Evolutionary conservation across 2,329 filamentous ascomycete genomes (phyloP), one percentile per base, ranked within the genome.

Genomic region (Aureobasidium subglaciale): DNA sequence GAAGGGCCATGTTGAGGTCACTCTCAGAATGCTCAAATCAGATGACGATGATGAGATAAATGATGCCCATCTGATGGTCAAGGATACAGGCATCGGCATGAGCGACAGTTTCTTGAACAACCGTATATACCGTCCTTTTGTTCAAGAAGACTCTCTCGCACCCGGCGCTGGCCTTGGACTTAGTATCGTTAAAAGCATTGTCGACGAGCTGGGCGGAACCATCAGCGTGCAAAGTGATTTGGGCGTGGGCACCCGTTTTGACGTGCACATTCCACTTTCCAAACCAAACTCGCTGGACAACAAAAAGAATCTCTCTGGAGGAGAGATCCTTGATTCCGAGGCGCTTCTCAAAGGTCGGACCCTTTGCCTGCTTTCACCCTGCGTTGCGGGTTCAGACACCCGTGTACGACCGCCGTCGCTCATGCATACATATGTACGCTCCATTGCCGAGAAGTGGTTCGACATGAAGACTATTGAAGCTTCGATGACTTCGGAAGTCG

Each of bases 41-140:
- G 1, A 5, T 38, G 6, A 27, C n/a, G n/a, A 45, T 16, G 1
- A 13, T 0, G 15, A 27, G n/a, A 18, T n/a, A 15, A 30, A 27
- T 2, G 13, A 13, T 32, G 20, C 22, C 3, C 46, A 49, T 49
- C 52, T 64, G 0, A 48, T 53, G 10, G 48, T 64, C 10, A 29
- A 58, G 20, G 68, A 70, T 48, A 67, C 67, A 4, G 68, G 68
- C 1, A 64, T 63, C 22, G 68, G 68, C 4, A 71, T 70, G 61
- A 64, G 63, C 4, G 43, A 62, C 40, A 42, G 59, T 1, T 71
- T 68, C 43, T 43, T 67, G 13, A 49, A 60, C 6, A 58, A 65
- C 27, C 57, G 62, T 4, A 52, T 69, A 0, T 70, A 64, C 45
- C 57, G 61, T 5, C 65, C 68, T 1, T 70, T 69, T 58, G 59